Base-by-base conservation (phyloP, 768 basidiomycete genomes). In the Exsudoporus frostii region DNA sequence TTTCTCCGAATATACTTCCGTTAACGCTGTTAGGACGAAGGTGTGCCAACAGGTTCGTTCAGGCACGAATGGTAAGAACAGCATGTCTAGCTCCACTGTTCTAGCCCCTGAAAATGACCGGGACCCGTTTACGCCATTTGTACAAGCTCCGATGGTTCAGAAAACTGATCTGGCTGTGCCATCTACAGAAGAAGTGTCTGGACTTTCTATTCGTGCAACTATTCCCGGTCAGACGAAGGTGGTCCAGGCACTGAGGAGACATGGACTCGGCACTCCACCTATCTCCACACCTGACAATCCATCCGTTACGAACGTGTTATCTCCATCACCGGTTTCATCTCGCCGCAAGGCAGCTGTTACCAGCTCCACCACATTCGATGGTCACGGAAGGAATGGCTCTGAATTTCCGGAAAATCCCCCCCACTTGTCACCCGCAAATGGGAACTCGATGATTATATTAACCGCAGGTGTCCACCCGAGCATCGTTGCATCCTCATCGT, bases 81-180 rank as follows among this genome's bases (percentile, higher is more conserved):
- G 40, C 54, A 40, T 53, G 58, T 32, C 36, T 27, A 10, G 47
- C 58, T 56, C 55, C 54, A 56, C 56, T 45, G 47, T 7, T 48
- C 47, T 45, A 55, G 38, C 51, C 49, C 41, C 32, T 25, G 39
- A 20, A 7, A 34, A 30, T n/a, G 46, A 37, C 13, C 38, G 9
- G n/a, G 32, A 27, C 34, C 42, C 42, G 38, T 33, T 30, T 40
- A 22, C 20, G 13, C 7, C 41, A 19, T 10, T 19, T 15, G 13
- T 19, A 19, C 54, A 27, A 13, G 29, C 14, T 27, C 41, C 38
- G n/a, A 47, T 10, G 8, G 24, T n/a, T 27, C 62, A 48, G n/a
- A n/a, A 38, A 14, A 30, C 33, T 49, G 39, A 24, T 39, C 19
- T 36, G 42, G 51, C 55, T 48, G 44, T 54, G 44, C 46, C 46